Evolutionary conservation across 768 basidiomycete species (phyloP).

Genomic region (Chalciporus pseudorubinellus): DNA sequence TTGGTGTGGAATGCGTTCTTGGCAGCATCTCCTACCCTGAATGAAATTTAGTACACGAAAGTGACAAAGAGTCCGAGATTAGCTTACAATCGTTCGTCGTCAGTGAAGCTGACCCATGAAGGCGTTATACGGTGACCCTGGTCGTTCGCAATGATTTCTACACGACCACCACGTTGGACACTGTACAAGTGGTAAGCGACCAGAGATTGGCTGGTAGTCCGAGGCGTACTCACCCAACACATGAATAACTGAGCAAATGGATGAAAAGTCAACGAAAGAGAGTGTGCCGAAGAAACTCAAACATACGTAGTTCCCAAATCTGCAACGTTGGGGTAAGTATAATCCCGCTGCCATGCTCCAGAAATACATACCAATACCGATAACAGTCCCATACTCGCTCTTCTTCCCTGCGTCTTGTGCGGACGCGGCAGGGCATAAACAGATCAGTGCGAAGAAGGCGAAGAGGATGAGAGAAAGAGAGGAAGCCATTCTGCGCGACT

Average conservation of each 20-base stretch:
- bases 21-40: conserved; percentile 84
- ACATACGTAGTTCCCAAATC: conserved; percentile 90
- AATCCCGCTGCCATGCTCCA: fast-evolving
- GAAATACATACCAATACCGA: conserved; percentile 76
- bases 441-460: conserved; percentile 68
- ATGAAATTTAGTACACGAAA: neutral
- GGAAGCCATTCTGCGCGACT: conserved; percentile 52
- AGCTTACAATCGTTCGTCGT: conserved; percentile 67
- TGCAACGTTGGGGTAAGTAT: conserved; percentile 25
- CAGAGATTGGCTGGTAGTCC: neutral
- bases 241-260: conserved; percentile 69
- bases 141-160: conserved; percentile 89
- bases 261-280: conserved; percentile 18
- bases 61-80: neutral
- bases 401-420: conserved; percentile 58
- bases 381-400: conserved; percentile 85
- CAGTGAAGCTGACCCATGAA: conserved; percentile 80
- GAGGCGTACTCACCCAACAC: conserved; percentile 73
- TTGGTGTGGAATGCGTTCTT: conserved; percentile 95
- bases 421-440: conserved; percentile 60
- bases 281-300: neutral
- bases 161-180: conserved; percentile 81
- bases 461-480: conserved; percentile 60
- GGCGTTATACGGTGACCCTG: conserved; percentile 89
- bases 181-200: conserved; percentile 34